Base-by-base conservation (phyloP, 805 yeast species). In the Kodamaea leandrae region DNA sequence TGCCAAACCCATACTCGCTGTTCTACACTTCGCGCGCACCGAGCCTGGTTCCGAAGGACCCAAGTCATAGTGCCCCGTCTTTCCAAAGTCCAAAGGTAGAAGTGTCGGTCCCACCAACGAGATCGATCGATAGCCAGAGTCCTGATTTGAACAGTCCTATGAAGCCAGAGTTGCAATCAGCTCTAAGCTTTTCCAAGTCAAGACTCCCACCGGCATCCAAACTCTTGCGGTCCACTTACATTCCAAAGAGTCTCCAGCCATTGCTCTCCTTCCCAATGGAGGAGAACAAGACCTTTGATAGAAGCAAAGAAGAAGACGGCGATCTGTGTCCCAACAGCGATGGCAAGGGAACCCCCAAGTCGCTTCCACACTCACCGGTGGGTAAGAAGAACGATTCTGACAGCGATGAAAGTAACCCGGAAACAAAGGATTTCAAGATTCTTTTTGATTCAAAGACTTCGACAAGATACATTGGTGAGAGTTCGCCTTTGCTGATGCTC, bases 381-480 rank as follows among this genome's bases (percentile, higher is more conserved):
- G 10, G 21, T n/a, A 39, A 37, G 34, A 29, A 34, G 39, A 15
- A 29, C 9, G 41, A 32, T 3, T 28, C 29, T 3, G 39, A 27
- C 17, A 45, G 43, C 32, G 45, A 39, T 24, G 33, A 13, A 5
- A 15, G 28, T 13, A 29, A 36, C 18, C 25, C 32, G 13, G 33
- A 32, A 13, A 15, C 35, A 15, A 33, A 39, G 32, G 37, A 34
- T 12, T 10, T 37, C 13, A 26, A 69, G 30, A 45, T 67, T 16
- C 41, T 70, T 10, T 51, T 53, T 45, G 73, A 68, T 42, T 55
- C 53, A 6, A 57, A 58, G 4, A 72, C 73, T 0, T 60, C 59
- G 17, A 45, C 61, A 13, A 47, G 71, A 17, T 69, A 66, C 41
- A 45, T 70, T 37, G 75, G 76, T 6, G 76, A 71, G 41, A 60